These are phyloP conservation scores for Singerocomus rubriflavus DNA, from an alignment of 1,284 basidiomycete genomes.

Conservation along the genomic window DNA sequence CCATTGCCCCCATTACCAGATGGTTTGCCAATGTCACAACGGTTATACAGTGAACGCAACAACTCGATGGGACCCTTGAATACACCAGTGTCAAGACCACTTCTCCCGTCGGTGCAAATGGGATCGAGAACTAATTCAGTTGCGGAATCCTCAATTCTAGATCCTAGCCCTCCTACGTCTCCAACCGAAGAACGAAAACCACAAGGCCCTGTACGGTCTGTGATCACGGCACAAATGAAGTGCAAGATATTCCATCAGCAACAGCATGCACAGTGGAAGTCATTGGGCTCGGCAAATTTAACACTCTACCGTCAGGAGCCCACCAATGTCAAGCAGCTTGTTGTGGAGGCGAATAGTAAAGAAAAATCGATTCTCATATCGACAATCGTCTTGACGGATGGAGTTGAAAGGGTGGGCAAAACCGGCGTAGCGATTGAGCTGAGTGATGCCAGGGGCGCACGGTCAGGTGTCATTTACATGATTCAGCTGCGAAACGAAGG, in stretches of 20 bases:
- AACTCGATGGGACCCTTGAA: conserved; percentile 27
- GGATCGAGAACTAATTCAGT: conserved; percentile 50
- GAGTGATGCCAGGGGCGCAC: conserved; percentile 75
- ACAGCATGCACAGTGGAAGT: conserved; percentile 96
- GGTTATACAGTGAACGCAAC: conserved; percentile 19
- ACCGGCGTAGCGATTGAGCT: conserved; percentile 97
- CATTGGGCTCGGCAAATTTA: conserved; percentile 83
- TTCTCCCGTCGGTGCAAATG: conserved; percentile 62
- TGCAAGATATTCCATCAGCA: conserved; percentile 98
- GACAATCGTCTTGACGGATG: conserved; percentile 93
- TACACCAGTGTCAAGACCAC: conserved; percentile 50
- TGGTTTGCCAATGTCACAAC: conserved; percentile 38
- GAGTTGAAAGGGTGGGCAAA: conserved; percentile 96
- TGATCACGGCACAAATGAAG: conserved; percentile 91
- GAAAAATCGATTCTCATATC: conserved; percentile 82
- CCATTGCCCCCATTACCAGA: conserved; percentile 46
- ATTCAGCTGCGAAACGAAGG: conserved; percentile 90
- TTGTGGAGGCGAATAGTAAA: conserved; percentile 87
- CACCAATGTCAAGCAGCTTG: conserved; percentile 91
- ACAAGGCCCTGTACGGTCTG: conserved; percentile 68
- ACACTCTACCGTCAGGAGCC: conserved; percentile 85
- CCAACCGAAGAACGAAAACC: conserved; percentile 58
- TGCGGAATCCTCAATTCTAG: conserved; percentile 52
- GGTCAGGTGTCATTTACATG: conserved; percentile 99
- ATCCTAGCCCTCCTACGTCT: conserved; percentile 75